Conservation (phyloP, 768 basidiomycete species). For the Coprinopsis sp. region DNA sequence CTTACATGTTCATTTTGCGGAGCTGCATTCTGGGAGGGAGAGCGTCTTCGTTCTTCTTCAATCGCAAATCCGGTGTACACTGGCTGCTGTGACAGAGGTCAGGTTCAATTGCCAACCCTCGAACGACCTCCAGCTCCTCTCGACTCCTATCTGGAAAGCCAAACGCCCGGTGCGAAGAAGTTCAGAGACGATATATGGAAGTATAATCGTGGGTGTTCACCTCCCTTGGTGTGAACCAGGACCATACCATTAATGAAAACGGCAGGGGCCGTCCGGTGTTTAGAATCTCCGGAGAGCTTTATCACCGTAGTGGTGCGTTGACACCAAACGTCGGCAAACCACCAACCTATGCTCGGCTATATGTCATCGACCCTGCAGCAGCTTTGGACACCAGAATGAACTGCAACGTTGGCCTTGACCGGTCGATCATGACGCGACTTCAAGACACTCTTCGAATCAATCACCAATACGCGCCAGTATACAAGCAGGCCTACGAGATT, state of each 20-base stretch:
- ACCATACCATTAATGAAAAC: conserved; percentile 16
- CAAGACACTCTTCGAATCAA: conserved; percentile 10
- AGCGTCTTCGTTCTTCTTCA: too few species aligned
- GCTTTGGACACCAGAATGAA: conserved; percentile 1
- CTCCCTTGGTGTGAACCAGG: conserved; percentile 29
- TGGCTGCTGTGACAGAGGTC: too few species aligned
- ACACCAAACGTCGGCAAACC: background rate
- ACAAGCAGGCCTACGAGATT: conserved; percentile 13
- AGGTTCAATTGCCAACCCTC: too few species aligned
- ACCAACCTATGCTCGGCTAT: conserved; percentile 16
- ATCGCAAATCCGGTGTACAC: too few species aligned
- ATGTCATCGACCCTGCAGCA: conserved; percentile 11
- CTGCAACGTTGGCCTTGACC: conserved; percentile 4
- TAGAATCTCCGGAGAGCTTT: conserved; percentile 14
- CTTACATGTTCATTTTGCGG: too few species aligned
- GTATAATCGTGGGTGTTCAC: conserved; percentile 38
- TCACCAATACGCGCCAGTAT: conserved; percentile 9
- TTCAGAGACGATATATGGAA: conserved; percentile 31
- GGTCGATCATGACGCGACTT: conserved; percentile 4
- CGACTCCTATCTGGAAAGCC: too few species aligned
- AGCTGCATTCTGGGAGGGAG: too few species aligned
- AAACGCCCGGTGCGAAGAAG: conserved; percentile 8
- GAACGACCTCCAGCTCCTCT: too few species aligned
- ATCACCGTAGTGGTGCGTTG: conserved; percentile 9
- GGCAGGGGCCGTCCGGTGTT: conserved; percentile 12